phyloP scores from a whole-genome alignment of 805 yeast genomes.

The Nakazawaea holstii region DNA sequence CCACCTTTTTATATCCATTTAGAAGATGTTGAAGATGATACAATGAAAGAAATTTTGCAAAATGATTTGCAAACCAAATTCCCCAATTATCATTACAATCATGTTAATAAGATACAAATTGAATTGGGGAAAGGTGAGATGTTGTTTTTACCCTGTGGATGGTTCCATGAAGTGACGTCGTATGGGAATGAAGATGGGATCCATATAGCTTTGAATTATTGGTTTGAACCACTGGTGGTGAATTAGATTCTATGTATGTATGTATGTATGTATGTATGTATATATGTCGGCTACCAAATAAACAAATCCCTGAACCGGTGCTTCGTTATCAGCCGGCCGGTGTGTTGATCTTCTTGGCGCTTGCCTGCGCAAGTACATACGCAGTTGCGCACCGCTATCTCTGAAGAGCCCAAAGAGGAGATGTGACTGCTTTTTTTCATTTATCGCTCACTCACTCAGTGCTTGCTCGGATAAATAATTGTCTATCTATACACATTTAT shows the following conservation, averaged over 20 bases:
- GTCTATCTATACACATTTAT: too few relatives aligned
- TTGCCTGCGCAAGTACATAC: too few relatives aligned
- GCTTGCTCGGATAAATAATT: too few relatives aligned
- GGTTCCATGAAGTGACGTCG: slow-evolving; percentile 80
- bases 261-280: neutral
- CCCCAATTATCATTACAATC: slow-evolving; percentile 28
- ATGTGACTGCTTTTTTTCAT: too few relatives aligned
- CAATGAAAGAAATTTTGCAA: slow-evolving; percentile 23
- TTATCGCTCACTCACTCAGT: too few relatives aligned
- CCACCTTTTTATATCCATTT: slow-evolving; percentile 62
- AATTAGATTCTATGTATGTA: neutral
- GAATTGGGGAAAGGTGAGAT: slow-evolving; percentile 57
- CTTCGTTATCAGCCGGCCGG: too few relatives aligned
- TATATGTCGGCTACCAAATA: neutral
- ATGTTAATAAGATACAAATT: slow-evolving; percentile 32
- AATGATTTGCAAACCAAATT: slow-evolving; percentile 34
- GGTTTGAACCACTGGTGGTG: slow-evolving; percentile 65
- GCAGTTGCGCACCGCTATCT: too few relatives aligned
- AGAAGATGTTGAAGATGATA: slow-evolving; percentile 39
- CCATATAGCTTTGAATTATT: slow-evolving; percentile 67
- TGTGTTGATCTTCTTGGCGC: too few relatives aligned
- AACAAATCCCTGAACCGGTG: too few relatives aligned
- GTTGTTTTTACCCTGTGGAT: slow-evolving; percentile 70
- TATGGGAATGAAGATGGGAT: slow-evolving; percentile 34
- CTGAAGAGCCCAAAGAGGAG: too few relatives aligned